Evolutionary conservation across 441 rosid genomes (phyloP), one percentile per base, ranked within the genome.

Genomic region (Mallotus repandus): DNA sequence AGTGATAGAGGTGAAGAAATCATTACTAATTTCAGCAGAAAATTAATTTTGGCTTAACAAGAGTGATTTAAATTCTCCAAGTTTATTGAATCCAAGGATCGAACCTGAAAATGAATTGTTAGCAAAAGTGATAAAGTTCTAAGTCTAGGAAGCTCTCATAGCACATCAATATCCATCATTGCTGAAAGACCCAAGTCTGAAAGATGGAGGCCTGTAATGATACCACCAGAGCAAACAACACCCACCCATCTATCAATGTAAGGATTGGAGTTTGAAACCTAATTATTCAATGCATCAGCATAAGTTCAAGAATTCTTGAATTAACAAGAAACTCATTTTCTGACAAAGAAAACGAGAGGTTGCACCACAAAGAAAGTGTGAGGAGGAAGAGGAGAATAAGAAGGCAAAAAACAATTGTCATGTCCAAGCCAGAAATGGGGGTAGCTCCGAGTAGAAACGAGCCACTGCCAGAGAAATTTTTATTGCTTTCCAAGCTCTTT

Each of bases 91-190:
- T 43, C 78, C 88, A 0, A 97, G 97, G 21, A 91, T 82, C 2
- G 84, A 83, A 19, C 97, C 96, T 0, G 87, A 18, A 70, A 94
- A 87, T 6, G 80, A 79, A 71, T 94, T 94, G 76, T 86, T 89
- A 16, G 35, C 78, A 16, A 94, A 85, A 60, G 89, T 82, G 15
- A 89, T 63, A n/a, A n/a, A 29, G 90, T 87, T 69, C 92, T 80
- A 71, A 91, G 86, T 56, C 81, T 78, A 32, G 52, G 78, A 22
- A 94, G 80, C 43, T 75, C 69, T 38, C 65, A 71, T 16, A 94
- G 70, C 41, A 88, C 86, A 0, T 82, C 82, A 7, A 87, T 45
- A 38, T 88, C 80, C 15, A 89, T 67, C 0, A 58, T 68, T 61
- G 97, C 98, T 1, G 90, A 81, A 35, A 91, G 85, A 14, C 83